These are phyloP conservation scores for Microbotryomycetes sp. DNA, from an alignment of 1,284 basidiomycete species.

Conservation along the genomic window DNA sequence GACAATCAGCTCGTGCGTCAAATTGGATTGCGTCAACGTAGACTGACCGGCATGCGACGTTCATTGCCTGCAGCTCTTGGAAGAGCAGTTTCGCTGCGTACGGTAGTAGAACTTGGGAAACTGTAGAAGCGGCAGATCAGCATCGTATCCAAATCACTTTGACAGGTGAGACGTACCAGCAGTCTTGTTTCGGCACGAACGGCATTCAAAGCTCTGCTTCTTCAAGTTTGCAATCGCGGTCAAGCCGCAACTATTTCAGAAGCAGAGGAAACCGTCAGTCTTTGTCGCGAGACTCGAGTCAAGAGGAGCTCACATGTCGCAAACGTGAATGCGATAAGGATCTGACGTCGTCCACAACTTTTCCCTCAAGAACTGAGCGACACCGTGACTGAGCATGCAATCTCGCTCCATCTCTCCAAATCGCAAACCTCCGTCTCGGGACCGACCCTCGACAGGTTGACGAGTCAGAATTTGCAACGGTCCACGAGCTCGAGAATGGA, in stretches of 20 bases:
- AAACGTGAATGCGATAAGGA: constrained; percentile 78
- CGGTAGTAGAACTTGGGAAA: constrained; percentile 43
- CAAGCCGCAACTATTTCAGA: constrained; percentile 76
- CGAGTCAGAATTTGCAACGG: constrained; percentile 96
- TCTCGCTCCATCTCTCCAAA: constrained; percentile 99
- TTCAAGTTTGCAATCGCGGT: constrained; percentile 87
- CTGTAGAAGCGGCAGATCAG: not conserved
- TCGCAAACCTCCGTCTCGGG: constrained; percentile 94
- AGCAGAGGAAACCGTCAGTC: not conserved
- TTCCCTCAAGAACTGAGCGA: constrained; percentile 94
- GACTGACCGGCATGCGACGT: constrained; percentile 53
- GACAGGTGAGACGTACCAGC: constrained; percentile 42
- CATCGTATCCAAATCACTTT: not conserved
- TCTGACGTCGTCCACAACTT: constrained; percentile 67
- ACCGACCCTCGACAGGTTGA: constrained; percentile 98
- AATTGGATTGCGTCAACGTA: not conserved
- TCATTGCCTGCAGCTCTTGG: constrained; percentile 83
- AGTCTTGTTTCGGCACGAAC: constrained; percentile 91
- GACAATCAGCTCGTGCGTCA: not conserved
- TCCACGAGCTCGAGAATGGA: constrained; percentile 92
- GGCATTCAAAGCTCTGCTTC: constrained; percentile 55
- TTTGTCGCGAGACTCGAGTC: not conserved
- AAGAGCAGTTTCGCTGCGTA: constrained; percentile 68
- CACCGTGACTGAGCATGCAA: constrained; percentile 99
- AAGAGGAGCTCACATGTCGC: constrained; percentile 66